These are phyloP conservation scores for Neonectria coccinea DNA, from an alignment of 2,329 filamentous ascomycete species.

Conservation along the genomic window DNA sequence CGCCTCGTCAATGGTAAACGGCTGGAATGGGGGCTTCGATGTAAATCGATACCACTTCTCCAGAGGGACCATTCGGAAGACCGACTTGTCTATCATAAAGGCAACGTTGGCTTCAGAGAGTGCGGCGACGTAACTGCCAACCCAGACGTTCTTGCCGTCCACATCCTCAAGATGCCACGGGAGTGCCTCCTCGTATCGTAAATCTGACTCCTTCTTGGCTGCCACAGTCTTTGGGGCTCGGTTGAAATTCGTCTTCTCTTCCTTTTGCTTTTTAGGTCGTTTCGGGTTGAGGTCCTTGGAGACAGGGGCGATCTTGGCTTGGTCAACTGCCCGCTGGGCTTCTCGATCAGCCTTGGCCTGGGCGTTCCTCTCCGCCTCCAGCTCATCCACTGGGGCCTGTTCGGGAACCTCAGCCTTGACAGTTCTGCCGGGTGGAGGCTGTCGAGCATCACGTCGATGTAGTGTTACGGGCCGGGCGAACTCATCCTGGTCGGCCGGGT, in stretches of 20 bases:
- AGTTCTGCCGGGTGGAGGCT: conserved; percentile 71
- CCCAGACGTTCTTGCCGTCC: conserved; percentile 94
- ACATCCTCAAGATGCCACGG: conserved; percentile 98
- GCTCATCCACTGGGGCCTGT: conserved; percentile 62
- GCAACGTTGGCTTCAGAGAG: conserved; percentile 89
- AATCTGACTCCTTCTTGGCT: conserved; percentile 77
- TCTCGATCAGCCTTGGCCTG: conserved; percentile 83
- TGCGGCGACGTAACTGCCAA: conserved; percentile 89
- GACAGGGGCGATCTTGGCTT: conserved; percentile 92
- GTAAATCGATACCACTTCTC: conserved; percentile 97
- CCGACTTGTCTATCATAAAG: conserved; percentile 75
- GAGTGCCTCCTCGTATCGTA: conserved; percentile 92
- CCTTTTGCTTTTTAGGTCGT: conserved; percentile 73
- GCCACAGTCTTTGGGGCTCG: conserved; percentile 84
- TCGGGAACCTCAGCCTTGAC: conserved; percentile 69
- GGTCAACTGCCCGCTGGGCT: conserved; percentile 85
- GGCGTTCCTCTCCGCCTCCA: conserved; percentile 73
- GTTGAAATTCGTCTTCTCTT: conserved; percentile 89
- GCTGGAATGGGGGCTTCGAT: conserved; percentile 81
- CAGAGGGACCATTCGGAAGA: conserved; percentile 87
- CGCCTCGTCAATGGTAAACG: conserved; percentile 84
- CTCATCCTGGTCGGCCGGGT: conserved; percentile 77
- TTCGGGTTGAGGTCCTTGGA: conserved; percentile 67
- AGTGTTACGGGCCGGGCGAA: conserved; percentile 91
- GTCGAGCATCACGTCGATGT: conserved; percentile 87